Evolutionary conservation across 1,284 basidiomycete species (phyloP), one percentile per base, ranked within the genome.

Genomic region (Pyrrhoderma lamaoense): DNA sequence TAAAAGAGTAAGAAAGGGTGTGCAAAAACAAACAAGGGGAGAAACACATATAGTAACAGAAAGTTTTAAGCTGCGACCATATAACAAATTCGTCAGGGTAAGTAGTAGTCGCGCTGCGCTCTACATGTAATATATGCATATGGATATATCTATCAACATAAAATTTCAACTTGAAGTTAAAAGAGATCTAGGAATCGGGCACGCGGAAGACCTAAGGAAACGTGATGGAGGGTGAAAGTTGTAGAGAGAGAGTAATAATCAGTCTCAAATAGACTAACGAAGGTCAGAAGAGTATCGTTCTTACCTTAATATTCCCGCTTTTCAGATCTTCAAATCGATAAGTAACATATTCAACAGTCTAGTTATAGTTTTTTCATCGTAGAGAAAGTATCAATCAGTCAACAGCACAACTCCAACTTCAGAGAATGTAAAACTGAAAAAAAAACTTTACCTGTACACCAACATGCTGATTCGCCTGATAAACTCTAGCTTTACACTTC

Each of bases 261-360:
- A n/a, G n/a, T n/a, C n/a, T n/a, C n/a, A n/a, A n/a, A n/a, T n/a
- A n/a, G n/a, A n/a, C n/a, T n/a, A n/a, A n/a, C n/a, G n/a, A n/a
- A n/a, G n/a, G n/a, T n/a, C n/a, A n/a, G n/a, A n/a, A n/a, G 38
- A 18, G 38, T 40, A 40, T 40, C 5, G 5, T 47, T 36, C 16
- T 66, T 62, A 68, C 87, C 77, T 87, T 84, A 39, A 93, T 76
- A 42, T 72, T 70, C 9, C 92, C 92, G 59, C 79, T 85, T 73
- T 93, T 94, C 59, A 95, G 65, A 71, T 95, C 93, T 47, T 95
- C 92, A 61, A 93, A 67, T 48, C 88, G 76, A 68, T 94, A 92
- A 58, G 85, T 92, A 22, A 80, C 83, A 48, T 77, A 77, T 62
- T 93, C 92, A 23, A 91, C 82, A 52, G 78, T 82, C 27, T 31